phyloP scores from a whole-genome alignment of 2,329 filamentous ascomycete species.

The Penicillium italicum region DNA sequence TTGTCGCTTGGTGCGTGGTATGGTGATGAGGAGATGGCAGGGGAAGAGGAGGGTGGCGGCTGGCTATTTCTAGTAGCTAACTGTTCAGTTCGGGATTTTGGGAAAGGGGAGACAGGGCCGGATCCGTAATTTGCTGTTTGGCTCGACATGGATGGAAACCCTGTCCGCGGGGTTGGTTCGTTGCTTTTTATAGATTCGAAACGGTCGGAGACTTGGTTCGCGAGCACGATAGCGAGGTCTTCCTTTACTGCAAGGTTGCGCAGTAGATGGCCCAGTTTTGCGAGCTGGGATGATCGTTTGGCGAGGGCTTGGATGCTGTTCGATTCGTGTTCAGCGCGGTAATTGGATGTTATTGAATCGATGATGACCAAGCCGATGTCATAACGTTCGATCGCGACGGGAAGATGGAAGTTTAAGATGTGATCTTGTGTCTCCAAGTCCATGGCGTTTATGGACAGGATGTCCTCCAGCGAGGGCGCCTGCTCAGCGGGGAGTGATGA shows the following conservation, averaged over 20 bases:
- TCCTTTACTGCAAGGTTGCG: conserved; percentile 71
- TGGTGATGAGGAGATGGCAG: conserved; percentile 29
- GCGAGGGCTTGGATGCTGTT: conserved; percentile 57
- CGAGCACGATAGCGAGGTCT: conserved; percentile 79
- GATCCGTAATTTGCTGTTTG: conserved; percentile 20
- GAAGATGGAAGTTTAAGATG: conserved; percentile 88
- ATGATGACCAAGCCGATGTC: conserved; percentile 77
- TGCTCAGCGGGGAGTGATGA: conserved; percentile 37
- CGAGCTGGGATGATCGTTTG: conserved; percentile 70
- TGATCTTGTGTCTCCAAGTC: conserved; percentile 95
- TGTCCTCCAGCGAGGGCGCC: conserved; percentile 66
- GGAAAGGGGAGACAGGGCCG: conserved; percentile 20
- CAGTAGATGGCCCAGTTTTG: conserved; percentile 69
- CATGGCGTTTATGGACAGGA: conserved; percentile 77
- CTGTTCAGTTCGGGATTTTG: conserved; percentile 11
- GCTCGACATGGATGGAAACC: conserved; percentile 10
- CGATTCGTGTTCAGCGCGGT: conserved; percentile 69
- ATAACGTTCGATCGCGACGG: conserved; percentile 72
- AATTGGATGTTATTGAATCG: conserved; percentile 93
- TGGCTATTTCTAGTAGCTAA: conserved; percentile 4
- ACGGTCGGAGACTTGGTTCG: conserved; percentile 92
- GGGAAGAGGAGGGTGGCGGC: conserved; percentile 19
- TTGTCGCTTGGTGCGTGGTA: conserved; percentile 28
- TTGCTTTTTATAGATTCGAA: conserved; percentile 49
- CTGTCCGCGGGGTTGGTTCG: conserved; percentile 1